Conservation (phyloP, 805 yeast genomes). For the Cyberlindnera sargentensis region DNA sequence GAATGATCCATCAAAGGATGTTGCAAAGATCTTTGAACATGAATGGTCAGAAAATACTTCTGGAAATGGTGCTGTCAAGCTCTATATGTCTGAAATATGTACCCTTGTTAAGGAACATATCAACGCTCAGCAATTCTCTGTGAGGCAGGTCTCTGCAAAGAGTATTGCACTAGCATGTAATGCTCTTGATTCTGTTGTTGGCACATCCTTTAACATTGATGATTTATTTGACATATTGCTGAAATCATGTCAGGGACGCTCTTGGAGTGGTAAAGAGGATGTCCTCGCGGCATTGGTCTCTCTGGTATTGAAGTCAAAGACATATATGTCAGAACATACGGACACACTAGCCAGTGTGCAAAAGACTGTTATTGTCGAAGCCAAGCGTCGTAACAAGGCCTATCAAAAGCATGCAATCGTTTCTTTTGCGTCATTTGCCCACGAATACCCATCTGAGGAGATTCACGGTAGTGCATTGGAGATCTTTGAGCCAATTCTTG, state of each 20-base stretch:
- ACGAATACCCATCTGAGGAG: slow-evolving; percentile 26
- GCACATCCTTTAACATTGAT: slow-evolving; percentile 18
- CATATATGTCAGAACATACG: slow-evolving; percentile 24
- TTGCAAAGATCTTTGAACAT: slow-evolving; percentile 42
- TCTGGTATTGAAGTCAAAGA: slow-evolving; percentile 40
- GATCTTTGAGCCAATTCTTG: slow-evolving; percentile 26
- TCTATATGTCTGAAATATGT: slow-evolving; percentile 66
- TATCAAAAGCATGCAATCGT: slow-evolving; percentile 55
- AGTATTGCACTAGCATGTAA: slow-evolving; percentile 55
- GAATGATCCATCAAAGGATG: slow-evolving; percentile 48
- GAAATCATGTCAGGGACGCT: slow-evolving; percentile 62
- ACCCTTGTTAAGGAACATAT: slow-evolving; percentile 43
- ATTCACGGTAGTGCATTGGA: slow-evolving; percentile 29
- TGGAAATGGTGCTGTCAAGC: slow-evolving; percentile 57
- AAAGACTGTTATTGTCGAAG: slow-evolving; percentile 48
- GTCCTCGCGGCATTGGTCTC: slow-evolving; percentile 65
- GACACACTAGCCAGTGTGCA: slow-evolving; percentile 32
- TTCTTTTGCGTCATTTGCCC: slow-evolving; percentile 44
- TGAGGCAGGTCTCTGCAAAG: slow-evolving; percentile 65
- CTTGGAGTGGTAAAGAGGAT: slow-evolving; percentile 84
- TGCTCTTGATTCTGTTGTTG: slow-evolving; percentile 29
- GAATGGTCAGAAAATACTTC: slow-evolving; percentile 82
- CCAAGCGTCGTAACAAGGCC: slow-evolving; percentile 54
- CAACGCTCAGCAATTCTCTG: slow-evolving; percentile 48
- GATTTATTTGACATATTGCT: slow-evolving; percentile 46